Conservation (phyloP, 2,329 filamentous ascomycete species). For the Plenodomus lindquistii region DNA sequence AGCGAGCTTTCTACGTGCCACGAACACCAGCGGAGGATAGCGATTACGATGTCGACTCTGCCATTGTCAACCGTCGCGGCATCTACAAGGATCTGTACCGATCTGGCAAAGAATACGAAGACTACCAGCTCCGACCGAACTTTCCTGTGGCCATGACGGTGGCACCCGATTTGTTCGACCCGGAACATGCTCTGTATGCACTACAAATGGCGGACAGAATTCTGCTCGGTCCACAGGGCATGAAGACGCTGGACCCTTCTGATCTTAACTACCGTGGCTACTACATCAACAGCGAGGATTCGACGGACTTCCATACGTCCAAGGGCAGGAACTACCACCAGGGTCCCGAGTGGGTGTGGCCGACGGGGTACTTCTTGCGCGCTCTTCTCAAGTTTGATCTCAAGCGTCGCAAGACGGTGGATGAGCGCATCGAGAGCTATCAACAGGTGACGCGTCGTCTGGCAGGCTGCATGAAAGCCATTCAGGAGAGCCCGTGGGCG, state of each 20-base stretch:
- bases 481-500: conserved; percentile 80
- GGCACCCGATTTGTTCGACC: conserved; percentile 83
- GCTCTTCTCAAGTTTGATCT: conserved; percentile 91
- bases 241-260: conserved; percentile 90
- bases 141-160: conserved; percentile 96
- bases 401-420: conserved; percentile 64
- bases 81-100: conserved; percentile 98
- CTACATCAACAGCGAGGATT: conserved; percentile 95
- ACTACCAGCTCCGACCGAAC: conserved; percentile 94
- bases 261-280: conserved; percentile 94
- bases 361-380: conserved; percentile 90
- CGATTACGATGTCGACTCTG: conserved; percentile 78
- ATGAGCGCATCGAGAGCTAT: conserved; percentile 83
- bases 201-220: conserved; percentile 78
- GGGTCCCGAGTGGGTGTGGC: conserved; percentile 98
- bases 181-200: conserved; percentile 75
- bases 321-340: conserved; percentile 98
- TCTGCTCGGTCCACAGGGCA: conserved; percentile 85
- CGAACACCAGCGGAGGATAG: conserved; percentile 68
- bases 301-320: conserved; percentile 83
- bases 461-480: conserved; percentile 81
- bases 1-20: conserved; percentile 89
- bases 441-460: conserved; percentile 90
- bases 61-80: conserved; percentile 83
- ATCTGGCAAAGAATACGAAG: conserved; percentile 93